A percentile compares a stretch with the other conserved stretches of the same genome.
Evolutionary conservation across 2,329 filamentous ascomycete species (phyloP).

Genomic region (Fusarium verrucosum): DNA sequence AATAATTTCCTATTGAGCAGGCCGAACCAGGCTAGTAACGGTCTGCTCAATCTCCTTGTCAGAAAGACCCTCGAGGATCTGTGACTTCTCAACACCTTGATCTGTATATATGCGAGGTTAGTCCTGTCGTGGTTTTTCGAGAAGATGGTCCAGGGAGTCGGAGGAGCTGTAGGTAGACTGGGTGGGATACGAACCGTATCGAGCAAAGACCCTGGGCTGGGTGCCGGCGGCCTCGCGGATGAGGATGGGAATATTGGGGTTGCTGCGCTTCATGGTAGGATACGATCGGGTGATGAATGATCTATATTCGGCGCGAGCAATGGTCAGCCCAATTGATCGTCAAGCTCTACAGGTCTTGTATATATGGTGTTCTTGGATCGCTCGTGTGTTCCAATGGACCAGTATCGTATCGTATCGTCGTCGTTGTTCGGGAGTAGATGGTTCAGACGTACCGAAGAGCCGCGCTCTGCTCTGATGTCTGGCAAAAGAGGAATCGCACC

Average conservation of each 20-base stretch:
- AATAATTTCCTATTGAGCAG: constrained; percentile 25
- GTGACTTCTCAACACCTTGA: constrained; percentile 65
- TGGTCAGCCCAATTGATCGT: constrained; percentile 22
- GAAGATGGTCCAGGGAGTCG: not conserved
- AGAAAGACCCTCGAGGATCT: constrained; percentile 66
- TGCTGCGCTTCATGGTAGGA: constrained; percentile 99
- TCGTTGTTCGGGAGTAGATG: not conserved
- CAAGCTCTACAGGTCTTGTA: not conserved
- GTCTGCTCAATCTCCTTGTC: constrained; percentile 71
- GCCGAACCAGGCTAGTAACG: constrained; percentile 64
- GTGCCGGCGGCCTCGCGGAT: constrained; percentile 90
- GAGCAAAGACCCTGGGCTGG: constrained; percentile 85
- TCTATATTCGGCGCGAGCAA: constrained; percentile 58
- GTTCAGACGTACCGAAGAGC: constrained; percentile 75
- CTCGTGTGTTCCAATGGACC: not conserved
- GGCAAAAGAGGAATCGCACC: constrained; percentile 96
- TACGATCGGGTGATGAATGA: constrained; percentile 91
- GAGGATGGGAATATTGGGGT: constrained; percentile 92
- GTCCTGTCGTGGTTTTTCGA: constrained; percentile 4
- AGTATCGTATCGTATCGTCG: not conserved
- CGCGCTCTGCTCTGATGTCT: constrained; percentile 90
- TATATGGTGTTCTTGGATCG: not conserved
- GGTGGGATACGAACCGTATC: constrained; percentile 75
- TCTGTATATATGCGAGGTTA: constrained; percentile 50
- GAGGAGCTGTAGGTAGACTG: not conserved